A percentile compares a stretch with the other conserved stretches of the same genome.
Evolutionary conservation across 208 protist genomes (phyloP).

Genomic region (Acanthamoeba quina): DNA sequence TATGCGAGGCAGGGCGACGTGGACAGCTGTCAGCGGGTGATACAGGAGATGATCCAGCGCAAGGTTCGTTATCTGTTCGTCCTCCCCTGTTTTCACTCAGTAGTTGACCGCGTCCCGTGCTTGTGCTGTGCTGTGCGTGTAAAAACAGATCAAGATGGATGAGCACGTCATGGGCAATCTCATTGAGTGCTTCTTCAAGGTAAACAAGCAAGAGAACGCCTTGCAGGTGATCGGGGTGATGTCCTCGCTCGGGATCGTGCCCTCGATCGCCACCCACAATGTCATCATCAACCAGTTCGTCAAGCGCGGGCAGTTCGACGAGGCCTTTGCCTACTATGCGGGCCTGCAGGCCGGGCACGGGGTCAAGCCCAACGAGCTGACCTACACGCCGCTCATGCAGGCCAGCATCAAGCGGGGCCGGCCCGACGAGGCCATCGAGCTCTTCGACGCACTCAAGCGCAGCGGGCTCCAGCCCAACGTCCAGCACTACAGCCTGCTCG

Average conservation of each 20-base stretch:
- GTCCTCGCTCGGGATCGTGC: neutral
- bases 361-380: neutral
- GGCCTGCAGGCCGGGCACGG: neutral
- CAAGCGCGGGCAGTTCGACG: neutral
- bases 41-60: neutral
- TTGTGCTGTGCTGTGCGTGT: neutral
- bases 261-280: conserved; percentile 23
- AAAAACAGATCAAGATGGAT: neutral
- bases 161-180: neutral
- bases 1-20: conserved; percentile 2
- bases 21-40: neutral
- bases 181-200: neutral
- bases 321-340: neutral
- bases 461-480: neutral
- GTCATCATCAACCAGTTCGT: neutral
- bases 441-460: neutral
- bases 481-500: neutral
- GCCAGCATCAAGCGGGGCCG: neutral
- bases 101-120: neutral
- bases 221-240: neutral
- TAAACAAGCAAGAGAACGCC: neutral
- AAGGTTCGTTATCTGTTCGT: neutral
- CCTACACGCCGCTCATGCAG: neutral
- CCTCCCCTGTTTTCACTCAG: neutral
- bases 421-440: conserved; percentile 1